Evolutionary conservation across 257 asterid genomes (phyloP).

Genomic region (Solanum pimpinellifolium): DNA sequence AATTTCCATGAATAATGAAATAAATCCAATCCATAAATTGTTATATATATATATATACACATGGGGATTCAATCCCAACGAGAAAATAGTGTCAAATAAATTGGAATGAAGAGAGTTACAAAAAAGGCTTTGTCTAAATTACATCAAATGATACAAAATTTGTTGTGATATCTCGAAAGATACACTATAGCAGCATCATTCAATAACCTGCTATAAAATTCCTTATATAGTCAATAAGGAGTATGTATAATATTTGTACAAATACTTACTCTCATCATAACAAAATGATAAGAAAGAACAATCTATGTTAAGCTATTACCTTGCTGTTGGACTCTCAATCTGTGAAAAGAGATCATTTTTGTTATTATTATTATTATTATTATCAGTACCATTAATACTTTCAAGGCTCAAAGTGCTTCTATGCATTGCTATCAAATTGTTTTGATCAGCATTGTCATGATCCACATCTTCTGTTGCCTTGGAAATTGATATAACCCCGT

Average conservation of each 20-base stretch:
- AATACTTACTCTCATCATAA: background rate
- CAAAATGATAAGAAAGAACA: background rate
- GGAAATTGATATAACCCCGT: background rate
- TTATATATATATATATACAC: background rate
- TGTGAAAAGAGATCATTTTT: constrained; percentile 48
- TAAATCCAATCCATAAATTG: background rate
- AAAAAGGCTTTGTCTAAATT: background rate
- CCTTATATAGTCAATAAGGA: background rate
- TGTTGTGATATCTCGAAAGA: background rate
- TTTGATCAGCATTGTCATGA: constrained; percentile 21
- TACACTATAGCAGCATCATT: background rate
- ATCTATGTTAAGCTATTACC: constrained; percentile 12
- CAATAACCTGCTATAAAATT: background rate
- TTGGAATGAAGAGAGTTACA: background rate
- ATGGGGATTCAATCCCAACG: background rate
- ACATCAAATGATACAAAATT: background rate
- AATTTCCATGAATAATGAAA: background rate
- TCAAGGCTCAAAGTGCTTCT: constrained; percentile 49
- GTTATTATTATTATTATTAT: constrained; percentile 11
- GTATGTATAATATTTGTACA: background rate
- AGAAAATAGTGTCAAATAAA: background rate
- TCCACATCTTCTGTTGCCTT: background rate
- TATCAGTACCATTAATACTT: constrained; percentile 17
- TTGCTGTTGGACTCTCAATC: constrained; percentile 48
- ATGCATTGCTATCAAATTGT: constrained; percentile 55